Evolutionary conservation across 306 rosid species (phyloP).

Genomic region (Quercus wislizeni): DNA sequence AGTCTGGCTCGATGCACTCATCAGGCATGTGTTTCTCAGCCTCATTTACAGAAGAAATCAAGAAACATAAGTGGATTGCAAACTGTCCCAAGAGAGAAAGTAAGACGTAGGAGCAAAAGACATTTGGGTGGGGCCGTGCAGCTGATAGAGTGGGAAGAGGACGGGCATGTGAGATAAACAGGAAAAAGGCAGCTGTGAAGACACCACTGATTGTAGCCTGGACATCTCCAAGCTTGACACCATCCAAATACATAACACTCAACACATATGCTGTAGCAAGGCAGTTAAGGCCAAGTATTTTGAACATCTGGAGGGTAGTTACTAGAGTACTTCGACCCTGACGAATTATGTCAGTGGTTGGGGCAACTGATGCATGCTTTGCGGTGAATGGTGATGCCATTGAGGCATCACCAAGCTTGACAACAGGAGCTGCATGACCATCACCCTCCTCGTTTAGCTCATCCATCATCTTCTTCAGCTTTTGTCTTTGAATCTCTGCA

Average conservation of each 20-base stretch:
- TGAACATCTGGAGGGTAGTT: conserved; percentile 98
- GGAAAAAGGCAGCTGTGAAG: conserved; percentile 96
- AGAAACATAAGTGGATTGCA: conserved; percentile 68
- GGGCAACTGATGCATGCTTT: conserved; percentile 94
- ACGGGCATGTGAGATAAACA: conserved; percentile 95
- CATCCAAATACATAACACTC: conserved; percentile 99
- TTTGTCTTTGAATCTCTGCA: conserved; percentile 71
- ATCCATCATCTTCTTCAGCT: conserved; percentile 88
- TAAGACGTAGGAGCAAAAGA: conserved; percentile 78
- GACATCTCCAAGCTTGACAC: conserved; percentile 93
- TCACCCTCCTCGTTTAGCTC: conserved; percentile 96
- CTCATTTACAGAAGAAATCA: conserved; percentile 78
- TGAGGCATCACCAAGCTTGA: conserved; percentile 98
- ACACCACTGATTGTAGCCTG: conserved; percentile 99
- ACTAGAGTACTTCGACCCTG: conserved; percentile 98
- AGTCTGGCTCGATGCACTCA: conserved; percentile 95
- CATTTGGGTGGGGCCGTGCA: conserved; percentile 87
- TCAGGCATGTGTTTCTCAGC: conserved; percentile 96
- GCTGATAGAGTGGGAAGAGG: conserved; percentile 88
- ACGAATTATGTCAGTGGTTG: conserved; percentile 93
- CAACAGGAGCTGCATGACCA: conserved; percentile 80
- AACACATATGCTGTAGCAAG: conserved; percentile 95
- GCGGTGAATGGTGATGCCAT: conserved; percentile 99
- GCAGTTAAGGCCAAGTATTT: conserved; percentile 97
- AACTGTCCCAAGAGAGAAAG: conserved; percentile 96